Evolutionary conservation across 768 basidiomycete species (phyloP), one percentile per base, ranked within the genome.

Genomic region (Mycena galericulata): DNA sequence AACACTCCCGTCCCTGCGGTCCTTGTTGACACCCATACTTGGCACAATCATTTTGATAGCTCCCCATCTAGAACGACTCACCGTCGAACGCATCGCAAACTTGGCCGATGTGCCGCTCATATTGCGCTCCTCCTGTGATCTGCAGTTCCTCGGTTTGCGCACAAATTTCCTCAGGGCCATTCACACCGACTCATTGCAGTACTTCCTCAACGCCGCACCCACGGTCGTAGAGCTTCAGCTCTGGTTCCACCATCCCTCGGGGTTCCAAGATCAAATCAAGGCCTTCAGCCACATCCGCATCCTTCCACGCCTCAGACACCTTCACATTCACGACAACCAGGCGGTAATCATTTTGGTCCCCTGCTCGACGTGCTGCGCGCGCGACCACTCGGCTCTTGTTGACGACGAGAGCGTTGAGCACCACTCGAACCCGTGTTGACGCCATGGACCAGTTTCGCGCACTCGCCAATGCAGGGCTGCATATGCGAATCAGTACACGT

Each of bases 271-370:
- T 9, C 40, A 45, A 11, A 45, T 53, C n/a, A 9, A 53, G 22
- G 50, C n/a, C 10, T 50, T 62, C n/a, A 20, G 4, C 2, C 15
- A 17, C 18, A 2, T 24, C n/a, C 18, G 17, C 8, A 30, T 62
- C 14, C 61, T 62, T 34, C 61, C 61, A 17, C 27, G 51, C 18
- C 61, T 62, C 50, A 43, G 24, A 24, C 50, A 50, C 40, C 24
- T 62, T 6, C 40, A 62, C 29, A 45, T 62, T 14, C 6, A 15
- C n/a, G 61, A 50, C 40, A 20, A 7, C 1, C 38, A 38, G n/a
- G 20, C 40, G 3, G n/a, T n/a, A 22, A 29, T 22, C 14, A 34
- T 32, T 43, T 30, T 26, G 40, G 40, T 22, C 29, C 29, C 1
- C 18, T 62, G 12, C 17, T 62, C 3, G 30, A 43, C 49, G 12